A percentile compares a stretch with the other conserved stretches of the same genome.
Evolutionary conservation across 139 green algal species (phyloP).

Genomic region (Chlamydomonas sphaeroides): DNA sequence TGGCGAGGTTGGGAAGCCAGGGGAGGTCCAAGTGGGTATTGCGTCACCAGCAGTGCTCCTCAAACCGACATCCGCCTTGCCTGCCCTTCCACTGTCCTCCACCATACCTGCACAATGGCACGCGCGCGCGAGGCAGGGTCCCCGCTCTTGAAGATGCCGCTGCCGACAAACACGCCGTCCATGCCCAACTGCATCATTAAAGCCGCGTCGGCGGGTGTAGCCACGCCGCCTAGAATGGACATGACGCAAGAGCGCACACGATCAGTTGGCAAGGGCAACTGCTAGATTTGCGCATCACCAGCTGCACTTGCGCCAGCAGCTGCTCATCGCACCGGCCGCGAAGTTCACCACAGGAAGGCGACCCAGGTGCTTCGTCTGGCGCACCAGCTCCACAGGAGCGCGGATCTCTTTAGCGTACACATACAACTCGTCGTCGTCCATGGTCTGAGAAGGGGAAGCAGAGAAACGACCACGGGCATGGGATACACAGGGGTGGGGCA

Average conservation of each 20-base stretch:
- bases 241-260: too few species aligned
- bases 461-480: not conserved
- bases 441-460: too few species aligned
- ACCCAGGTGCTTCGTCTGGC: constrained; percentile 89
- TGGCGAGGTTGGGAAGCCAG: too few species aligned
- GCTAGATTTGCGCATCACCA: too few species aligned
- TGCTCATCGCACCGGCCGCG: constrained; percentile 85
- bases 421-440: constrained; percentile 99
- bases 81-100: not conserved
- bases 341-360: constrained; percentile 99
- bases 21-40: too few species aligned
- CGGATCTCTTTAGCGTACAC: constrained; percentile 99
- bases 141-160: constrained; percentile 98
- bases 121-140: constrained; percentile 92
- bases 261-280: too few species aligned
- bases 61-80: too few species aligned
- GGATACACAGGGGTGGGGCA: too few species aligned
- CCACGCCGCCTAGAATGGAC: constrained; percentile 94
- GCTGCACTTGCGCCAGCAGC: too few species aligned
- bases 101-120: constrained; percentile 94
- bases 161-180: constrained; percentile 99
- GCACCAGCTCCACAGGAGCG: constrained; percentile 94
- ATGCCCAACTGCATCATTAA: constrained; percentile 99
- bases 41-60: too few species aligned
- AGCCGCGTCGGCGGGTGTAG: constrained; percentile 98